Conservation (phyloP, 2,329 filamentous ascomycete species). For the Sporothrix curviconia region DNA sequence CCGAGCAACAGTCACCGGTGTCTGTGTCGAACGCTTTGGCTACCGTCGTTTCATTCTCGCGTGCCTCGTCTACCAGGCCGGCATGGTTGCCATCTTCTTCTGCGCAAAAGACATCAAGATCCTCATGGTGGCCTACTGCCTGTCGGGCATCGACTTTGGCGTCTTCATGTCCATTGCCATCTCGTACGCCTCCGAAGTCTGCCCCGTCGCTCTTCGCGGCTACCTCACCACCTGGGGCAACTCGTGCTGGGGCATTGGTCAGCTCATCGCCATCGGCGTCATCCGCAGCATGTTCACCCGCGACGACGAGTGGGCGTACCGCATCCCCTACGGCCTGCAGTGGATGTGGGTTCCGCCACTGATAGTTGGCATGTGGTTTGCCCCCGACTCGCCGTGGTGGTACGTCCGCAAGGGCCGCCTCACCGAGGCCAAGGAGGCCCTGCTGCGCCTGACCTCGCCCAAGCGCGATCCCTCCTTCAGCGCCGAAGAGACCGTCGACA, state of each 20-base stretch:
- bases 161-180: conserved; percentile 18
- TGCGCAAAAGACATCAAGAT: background rate
- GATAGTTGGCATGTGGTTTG: conserved; percentile 9
- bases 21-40: conserved; percentile 1
- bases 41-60: background rate
- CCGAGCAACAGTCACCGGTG: background rate
- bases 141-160: conserved; percentile 4
- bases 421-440: conserved; percentile 34
- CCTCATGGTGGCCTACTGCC: background rate
- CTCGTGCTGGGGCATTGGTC: conserved; percentile 20
- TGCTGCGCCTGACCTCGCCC: conserved; percentile 34
- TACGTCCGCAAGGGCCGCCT: conserved; percentile 34
- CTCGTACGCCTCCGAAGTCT: conserved; percentile 16
- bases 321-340: conserved; percentile 14
- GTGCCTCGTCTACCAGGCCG: conserved; percentile 24
- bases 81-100: conserved; percentile 23
- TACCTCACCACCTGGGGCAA: conserved; percentile 18
- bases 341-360: conserved; percentile 15
- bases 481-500: conserved; percentile 33
- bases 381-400: conserved; percentile 18
- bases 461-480: conserved; percentile 12
- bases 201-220: conserved; percentile 12
- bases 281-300: conserved; percentile 11
- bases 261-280: conserved; percentile 15
- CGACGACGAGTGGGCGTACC: conserved; percentile 18